Conservation (phyloP, 805 yeast species). For the Hanseniaspora occidentalis region DNA sequence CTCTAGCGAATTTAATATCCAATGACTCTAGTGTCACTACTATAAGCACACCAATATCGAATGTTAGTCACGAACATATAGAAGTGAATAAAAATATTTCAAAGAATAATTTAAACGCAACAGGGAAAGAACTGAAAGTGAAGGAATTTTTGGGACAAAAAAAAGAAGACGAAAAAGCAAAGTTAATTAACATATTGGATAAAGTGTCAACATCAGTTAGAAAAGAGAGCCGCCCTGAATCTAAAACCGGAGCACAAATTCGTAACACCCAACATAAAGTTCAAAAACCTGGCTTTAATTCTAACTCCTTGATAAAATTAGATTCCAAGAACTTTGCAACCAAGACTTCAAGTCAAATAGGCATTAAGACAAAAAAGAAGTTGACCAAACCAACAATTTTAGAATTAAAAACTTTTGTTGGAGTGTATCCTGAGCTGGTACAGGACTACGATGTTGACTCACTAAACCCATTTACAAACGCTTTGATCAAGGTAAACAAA, state of each 20-base stretch:
- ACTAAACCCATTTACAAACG: conserved; percentile 55
- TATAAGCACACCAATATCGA: too few species aligned
- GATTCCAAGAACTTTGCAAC: too few species aligned
- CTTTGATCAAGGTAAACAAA: conserved; percentile 49
- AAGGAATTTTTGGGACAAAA: too few species aligned
- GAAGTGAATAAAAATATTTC: too few species aligned
- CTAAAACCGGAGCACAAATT: too few species aligned
- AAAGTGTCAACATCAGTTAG: neutral
- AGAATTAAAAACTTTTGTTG: conserved; percentile 45
- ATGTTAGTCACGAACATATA: too few species aligned
- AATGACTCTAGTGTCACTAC: conserved; percentile 4
- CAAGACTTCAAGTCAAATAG: neutral
- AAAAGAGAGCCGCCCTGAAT: neutral
- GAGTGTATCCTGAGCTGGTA: conserved; percentile 35
- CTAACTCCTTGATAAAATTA: too few species aligned
- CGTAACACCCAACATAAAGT: too few species aligned
- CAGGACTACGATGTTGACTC: conserved; percentile 88
- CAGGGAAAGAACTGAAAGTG: too few species aligned
- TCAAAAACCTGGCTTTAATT: too few species aligned
- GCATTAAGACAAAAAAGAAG: neutral
- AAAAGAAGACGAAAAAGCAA: conserved; percentile 3
- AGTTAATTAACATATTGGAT: conserved; percentile 2
- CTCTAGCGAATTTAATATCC: conserved; percentile 4
- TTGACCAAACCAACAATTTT: conserved; percentile 47
- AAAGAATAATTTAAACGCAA: too few species aligned